Base-by-base conservation (phyloP, 768 basidiomycete species). In the Clitopilus hobsonii region DNA sequence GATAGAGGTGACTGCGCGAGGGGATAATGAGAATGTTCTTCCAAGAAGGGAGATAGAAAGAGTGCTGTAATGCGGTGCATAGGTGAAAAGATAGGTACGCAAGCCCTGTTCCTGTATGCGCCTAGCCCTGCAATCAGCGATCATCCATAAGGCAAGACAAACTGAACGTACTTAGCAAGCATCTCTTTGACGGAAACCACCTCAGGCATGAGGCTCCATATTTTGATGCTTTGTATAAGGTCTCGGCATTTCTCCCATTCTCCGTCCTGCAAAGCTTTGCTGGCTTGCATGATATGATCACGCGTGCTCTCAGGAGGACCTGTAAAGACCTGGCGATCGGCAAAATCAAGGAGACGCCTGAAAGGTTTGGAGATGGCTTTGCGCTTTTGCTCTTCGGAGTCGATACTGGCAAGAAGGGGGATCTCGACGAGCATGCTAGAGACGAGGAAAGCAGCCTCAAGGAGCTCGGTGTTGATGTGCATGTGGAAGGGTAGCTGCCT, bases 341-440 rank as follows among this genome's bases (percentile, higher is more conserved):
- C 95, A 65, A 97, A 95, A 71, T 99, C 97, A 52, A 99, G 76
- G 57, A 98, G 74, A 45, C 96, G 83, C 30, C 95, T 85, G 85
- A 98, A 99, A 23, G 94, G 92, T 68, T 98, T 95, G n/a, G 92
- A 94, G 56, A 96, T 91, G 1, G 85, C 82, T 72, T 96, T 94
- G 63, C 96, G 86, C 74, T 88, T 93, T 71, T 86, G 82, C 71
- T 97, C 94, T 67, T 98, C 94, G 2, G 89, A 90, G 59, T 97
- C 94, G 58, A 94, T 91, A 68, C 90, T 94, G 3, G 97, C 97
- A 16, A 98, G 76, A 22, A 98, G 73, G 2, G 97, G 97, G 16
- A 99, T 94, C 73, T 98, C 97, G 32, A 98, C 89, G 30, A 99
- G 81, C 97, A 99, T 99, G 74, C 95, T 98, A 14, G 93, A 95